Evolutionary conservation across 148 eudicot genomes (phyloP).

Genomic region (Arctostaphylos glauca): DNA sequence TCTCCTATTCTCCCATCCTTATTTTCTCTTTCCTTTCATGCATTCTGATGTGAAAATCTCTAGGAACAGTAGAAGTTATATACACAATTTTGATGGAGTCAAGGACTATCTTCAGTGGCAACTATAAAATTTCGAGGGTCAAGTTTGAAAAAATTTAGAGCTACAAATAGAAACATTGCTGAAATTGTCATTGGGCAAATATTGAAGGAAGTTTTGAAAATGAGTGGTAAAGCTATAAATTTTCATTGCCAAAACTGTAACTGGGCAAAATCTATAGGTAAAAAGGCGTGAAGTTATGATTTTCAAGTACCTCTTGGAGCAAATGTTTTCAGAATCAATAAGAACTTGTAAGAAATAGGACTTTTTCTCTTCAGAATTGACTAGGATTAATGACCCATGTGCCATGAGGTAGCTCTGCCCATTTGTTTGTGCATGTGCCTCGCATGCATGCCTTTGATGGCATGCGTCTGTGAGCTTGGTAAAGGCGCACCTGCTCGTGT

Average conservation of each 20-base stretch:
- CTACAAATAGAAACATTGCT: neutral
- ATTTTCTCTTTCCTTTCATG: neutral
- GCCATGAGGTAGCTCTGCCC: neutral
- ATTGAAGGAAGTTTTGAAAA: neutral
- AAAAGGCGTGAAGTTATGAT: neutral
- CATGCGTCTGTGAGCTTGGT: neutral
- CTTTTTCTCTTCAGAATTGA: neutral
- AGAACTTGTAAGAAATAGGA: neutral
- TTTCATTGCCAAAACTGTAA: neutral
- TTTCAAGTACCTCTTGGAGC: constrained; percentile 1
- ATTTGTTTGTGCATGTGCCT: neutral
- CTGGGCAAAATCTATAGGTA: neutral
- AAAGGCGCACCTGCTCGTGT: neutral
- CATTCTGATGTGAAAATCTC: neutral
- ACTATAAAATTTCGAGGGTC: neutral
- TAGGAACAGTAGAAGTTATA: neutral
- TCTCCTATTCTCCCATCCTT: neutral
- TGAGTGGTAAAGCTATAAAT: neutral
- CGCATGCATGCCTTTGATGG: neutral
- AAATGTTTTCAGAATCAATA: neutral
- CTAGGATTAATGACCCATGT: neutral
- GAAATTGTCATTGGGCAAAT: neutral
- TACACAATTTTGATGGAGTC: neutral
- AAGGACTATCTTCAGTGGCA: neutral
- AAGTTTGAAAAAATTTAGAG: neutral